A percentile compares a stretch with the other conserved stretches of the same genome.
phyloP scores from a whole-genome alignment of 2,329 filamentous ascomycete genomes.

The Ophiostoma montium region DNA sequence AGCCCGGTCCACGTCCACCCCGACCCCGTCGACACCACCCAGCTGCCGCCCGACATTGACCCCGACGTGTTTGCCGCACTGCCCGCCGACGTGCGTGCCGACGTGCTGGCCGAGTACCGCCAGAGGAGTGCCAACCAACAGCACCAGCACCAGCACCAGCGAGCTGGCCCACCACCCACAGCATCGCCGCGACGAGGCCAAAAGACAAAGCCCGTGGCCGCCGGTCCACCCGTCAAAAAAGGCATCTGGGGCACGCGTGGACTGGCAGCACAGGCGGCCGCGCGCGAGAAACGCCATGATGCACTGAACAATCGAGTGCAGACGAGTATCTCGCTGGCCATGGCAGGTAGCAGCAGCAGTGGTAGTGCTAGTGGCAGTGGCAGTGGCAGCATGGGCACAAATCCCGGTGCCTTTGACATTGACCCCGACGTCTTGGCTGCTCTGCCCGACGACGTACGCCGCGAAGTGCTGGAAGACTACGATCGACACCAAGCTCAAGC shows the following conservation, averaged over 20 bases:
- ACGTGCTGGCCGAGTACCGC: slow-evolving; percentile 62
- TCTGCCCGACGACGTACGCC: slow-evolving; percentile 11
- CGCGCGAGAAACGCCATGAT: slow-evolving; percentile 35
- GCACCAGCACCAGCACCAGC: neutral
- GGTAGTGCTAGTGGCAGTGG: slow-evolving; percentile 12
- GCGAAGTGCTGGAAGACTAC: slow-evolving; percentile 61
- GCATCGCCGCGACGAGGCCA: slow-evolving; percentile 28
- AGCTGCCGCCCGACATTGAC: slow-evolving; percentile 61
- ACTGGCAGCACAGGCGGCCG: slow-evolving; percentile 1
- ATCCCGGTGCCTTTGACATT: slow-evolving; percentile 13
- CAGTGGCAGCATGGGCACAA: too few species aligned
- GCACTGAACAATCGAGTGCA: slow-evolving; percentile 51
- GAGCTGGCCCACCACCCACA: slow-evolving; percentile 29
- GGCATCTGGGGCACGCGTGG: slow-evolving; percentile 8
- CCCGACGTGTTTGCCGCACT: slow-evolving; percentile 70
- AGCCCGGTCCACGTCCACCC: slow-evolving; percentile 7
- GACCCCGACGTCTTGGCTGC: slow-evolving; percentile 1
- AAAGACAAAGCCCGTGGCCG: slow-evolving; percentile 2
- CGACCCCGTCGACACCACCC: neutral
- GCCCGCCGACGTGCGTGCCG: slow-evolving; percentile 72
- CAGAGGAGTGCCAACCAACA: slow-evolving; percentile 13
- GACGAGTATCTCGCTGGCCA: slow-evolving; percentile 47
- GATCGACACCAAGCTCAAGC: slow-evolving; percentile 27
- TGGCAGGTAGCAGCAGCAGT: neutral
- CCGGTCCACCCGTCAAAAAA: slow-evolving; percentile 5